Evolutionary conservation across 441 rosid species (phyloP).

Genomic region (Isatis lusitanica): DNA sequence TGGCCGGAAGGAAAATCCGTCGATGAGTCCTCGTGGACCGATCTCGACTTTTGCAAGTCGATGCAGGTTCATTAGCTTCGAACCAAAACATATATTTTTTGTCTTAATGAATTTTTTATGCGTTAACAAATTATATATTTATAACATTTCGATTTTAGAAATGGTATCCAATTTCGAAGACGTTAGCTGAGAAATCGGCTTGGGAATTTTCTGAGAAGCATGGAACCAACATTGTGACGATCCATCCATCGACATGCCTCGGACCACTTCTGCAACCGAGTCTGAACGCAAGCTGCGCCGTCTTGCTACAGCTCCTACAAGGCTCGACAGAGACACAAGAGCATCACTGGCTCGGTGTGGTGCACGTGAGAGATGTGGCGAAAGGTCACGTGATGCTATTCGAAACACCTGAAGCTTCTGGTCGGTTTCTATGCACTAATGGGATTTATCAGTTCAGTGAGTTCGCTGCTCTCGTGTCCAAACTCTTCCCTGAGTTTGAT

Average conservation of each 20-base stretch:
- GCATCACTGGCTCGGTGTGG: constrained; percentile 82
- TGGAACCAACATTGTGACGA: constrained; percentile 62
- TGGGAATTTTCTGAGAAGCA: constrained; percentile 70
- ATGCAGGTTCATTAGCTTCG: constrained; percentile 43
- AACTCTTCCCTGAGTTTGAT: constrained; percentile 66
- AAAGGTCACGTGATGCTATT: constrained; percentile 63
- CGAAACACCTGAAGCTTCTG: constrained; percentile 62
- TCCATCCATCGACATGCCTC: constrained; percentile 75
- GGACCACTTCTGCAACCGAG: constrained; percentile 74
- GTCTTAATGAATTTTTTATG: no score
- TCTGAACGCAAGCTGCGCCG: constrained; percentile 83
- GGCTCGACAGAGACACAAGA: constrained; percentile 72
- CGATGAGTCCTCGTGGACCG: constrained; percentile 85
- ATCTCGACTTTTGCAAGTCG: constrained; percentile 68
- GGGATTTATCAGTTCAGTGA: constrained; percentile 78
- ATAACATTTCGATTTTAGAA: no score
- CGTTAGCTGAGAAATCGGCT: constrained; percentile 82
- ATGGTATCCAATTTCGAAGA: constrained; percentile 67
- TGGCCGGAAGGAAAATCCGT: constrained; percentile 56
- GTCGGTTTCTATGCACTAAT: constrained; percentile 79
- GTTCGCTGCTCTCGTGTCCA: constrained; percentile 59
- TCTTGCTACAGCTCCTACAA: constrained; percentile 60
- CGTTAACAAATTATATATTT: no score
- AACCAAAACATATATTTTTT: not conserved
- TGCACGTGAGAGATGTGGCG: constrained; percentile 81